These are phyloP conservation scores for Paraconiothyrium brasiliense DNA, from an alignment of 2,329 filamentous ascomycete species.

Conservation along the genomic window DNA sequence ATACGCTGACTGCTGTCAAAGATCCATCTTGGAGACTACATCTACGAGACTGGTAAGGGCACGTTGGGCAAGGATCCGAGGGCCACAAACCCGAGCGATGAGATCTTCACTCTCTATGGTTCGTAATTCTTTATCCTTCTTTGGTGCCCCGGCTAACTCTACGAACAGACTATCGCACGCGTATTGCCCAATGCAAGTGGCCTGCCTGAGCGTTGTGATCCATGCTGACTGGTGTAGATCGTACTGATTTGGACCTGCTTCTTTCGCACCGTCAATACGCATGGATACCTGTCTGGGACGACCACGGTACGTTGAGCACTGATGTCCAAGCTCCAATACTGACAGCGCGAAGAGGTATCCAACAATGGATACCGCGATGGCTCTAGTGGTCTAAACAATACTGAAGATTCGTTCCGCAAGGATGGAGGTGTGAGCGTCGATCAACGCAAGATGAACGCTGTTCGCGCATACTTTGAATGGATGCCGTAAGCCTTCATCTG, in stretches of 20 bases:
- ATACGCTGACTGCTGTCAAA: slow-evolving; percentile 31
- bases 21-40: slow-evolving; percentile 63
- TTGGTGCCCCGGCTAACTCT: neutral
- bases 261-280: slow-evolving; percentile 65
- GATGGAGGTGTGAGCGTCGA: slow-evolving; percentile 70
- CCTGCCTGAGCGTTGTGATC: neutral
- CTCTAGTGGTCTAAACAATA: slow-evolving; percentile 69
- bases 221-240: slow-evolving; percentile 44
- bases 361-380: slow-evolving; percentile 74
- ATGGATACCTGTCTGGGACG: slow-evolving; percentile 71
- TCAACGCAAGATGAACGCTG: slow-evolving; percentile 76
- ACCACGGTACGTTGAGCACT: slow-evolving; percentile 56
- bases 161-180: slow-evolving; percentile 64
- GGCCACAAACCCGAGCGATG: slow-evolving; percentile 23
- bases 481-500: slow-evolving; percentile 19
- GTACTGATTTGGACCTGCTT: slow-evolving; percentile 69
- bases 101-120: slow-evolving; percentile 28
- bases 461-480: slow-evolving; percentile 71
- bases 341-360: slow-evolving; percentile 60
- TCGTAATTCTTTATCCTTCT: neutral
- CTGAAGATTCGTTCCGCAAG: slow-evolving; percentile 70
- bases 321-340: neutral
- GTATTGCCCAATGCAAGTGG: slow-evolving; percentile 57
- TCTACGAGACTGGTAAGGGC: slow-evolving; percentile 64
- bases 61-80: slow-evolving; percentile 43